Evolutionary conservation across 805 yeast genomes (phyloP).

Genomic region (Lachancea mirantina): DNA sequence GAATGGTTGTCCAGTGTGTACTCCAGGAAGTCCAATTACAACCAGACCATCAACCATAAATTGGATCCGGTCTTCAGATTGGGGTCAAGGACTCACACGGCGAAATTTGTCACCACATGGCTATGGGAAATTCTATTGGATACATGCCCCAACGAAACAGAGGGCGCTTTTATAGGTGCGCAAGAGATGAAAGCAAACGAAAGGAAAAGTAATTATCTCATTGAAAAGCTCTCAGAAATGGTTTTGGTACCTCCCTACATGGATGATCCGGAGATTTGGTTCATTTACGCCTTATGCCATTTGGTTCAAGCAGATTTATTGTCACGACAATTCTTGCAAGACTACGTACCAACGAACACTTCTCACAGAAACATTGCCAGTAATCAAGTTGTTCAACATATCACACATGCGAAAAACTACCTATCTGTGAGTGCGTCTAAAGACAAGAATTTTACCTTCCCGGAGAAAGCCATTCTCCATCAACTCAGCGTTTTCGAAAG

Average conservation of each 20-base stretch:
- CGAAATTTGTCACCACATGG: slow-evolving; percentile 24
- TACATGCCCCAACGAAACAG: slow-evolving; percentile 1
- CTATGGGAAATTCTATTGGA: slow-evolving; percentile 22
- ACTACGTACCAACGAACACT: slow-evolving; percentile 7
- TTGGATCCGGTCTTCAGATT: slow-evolving; percentile 25
- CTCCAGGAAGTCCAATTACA: slow-evolving; percentile 19
- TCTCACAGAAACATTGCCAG: slow-evolving; percentile 18
- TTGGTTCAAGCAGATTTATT: slow-evolving; percentile 22
- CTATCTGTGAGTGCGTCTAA: slow-evolving; percentile 15
- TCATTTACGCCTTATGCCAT: slow-evolving; percentile 23
- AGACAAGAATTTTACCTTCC: slow-evolving; percentile 14
- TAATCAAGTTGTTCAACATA: slow-evolving; percentile 19
- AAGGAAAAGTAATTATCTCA: slow-evolving; percentile 11
- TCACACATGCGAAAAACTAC: slow-evolving; percentile 16
- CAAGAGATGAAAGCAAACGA: background rate
- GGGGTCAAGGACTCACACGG: slow-evolving; percentile 27
- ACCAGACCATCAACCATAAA: slow-evolving; percentile 20
- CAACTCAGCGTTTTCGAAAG: slow-evolving; percentile 20
- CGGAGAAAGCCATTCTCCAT: slow-evolving; percentile 17
- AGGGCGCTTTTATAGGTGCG: slow-evolving; percentile 4
- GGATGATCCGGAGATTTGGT: slow-evolving; percentile 30
- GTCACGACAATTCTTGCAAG: slow-evolving; percentile 12
- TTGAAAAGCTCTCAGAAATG: slow-evolving; percentile 25
- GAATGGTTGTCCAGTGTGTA: slow-evolving; percentile 26
- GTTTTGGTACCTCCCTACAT: slow-evolving; percentile 28